These are phyloP conservation scores for Thermothielavioides terrestris DNA, from an alignment of 495 filamentous ascomycete genomes.

Conservation along the genomic window DNA sequence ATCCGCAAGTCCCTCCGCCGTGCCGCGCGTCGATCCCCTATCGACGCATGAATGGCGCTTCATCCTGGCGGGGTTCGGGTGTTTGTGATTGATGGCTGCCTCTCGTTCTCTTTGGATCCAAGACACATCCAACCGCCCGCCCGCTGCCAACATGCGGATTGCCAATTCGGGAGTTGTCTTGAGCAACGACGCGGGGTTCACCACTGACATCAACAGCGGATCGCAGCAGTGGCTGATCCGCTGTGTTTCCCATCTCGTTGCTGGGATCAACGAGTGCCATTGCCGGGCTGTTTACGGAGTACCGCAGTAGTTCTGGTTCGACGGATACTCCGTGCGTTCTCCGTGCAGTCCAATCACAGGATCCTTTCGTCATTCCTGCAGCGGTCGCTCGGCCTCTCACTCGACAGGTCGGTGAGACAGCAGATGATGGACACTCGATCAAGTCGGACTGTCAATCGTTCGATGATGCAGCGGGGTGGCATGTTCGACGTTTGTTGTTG, in stretches of 20 bases:
- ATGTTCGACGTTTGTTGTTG: slow-evolving; percentile 1
- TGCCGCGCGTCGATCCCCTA: slow-evolving; percentile 1
- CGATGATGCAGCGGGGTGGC: not conserved
- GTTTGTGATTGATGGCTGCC: slow-evolving; percentile 5
- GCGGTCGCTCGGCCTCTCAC: not conserved
- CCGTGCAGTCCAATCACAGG: slow-evolving; percentile 6
- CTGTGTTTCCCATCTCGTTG: slow-evolving; percentile 2
- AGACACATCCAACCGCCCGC: not conserved
- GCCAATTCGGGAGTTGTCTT: not conserved
- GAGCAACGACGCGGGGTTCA: not conserved
- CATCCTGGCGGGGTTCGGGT: slow-evolving; percentile 1
- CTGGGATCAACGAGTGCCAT: too few relatives aligned
- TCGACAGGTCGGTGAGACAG: slow-evolving; percentile 13
- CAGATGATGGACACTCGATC: not conserved
- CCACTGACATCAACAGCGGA: not conserved
- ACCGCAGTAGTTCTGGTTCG: too few relatives aligned
- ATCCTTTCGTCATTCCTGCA: slow-evolving; percentile 4
- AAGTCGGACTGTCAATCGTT: not conserved
- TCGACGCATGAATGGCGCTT: slow-evolving; percentile 6
- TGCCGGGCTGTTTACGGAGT: slow-evolving; percentile 1
- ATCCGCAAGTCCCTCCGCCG: slow-evolving; percentile 10
- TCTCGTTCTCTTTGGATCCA: not conserved
- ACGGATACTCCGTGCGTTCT: too few relatives aligned
- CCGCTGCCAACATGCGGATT: not conserved
- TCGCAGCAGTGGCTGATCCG: not conserved